Evolutionary conservation across 495 filamentous ascomycete species (phyloP).

Genomic region (Neurospora sp.): DNA sequence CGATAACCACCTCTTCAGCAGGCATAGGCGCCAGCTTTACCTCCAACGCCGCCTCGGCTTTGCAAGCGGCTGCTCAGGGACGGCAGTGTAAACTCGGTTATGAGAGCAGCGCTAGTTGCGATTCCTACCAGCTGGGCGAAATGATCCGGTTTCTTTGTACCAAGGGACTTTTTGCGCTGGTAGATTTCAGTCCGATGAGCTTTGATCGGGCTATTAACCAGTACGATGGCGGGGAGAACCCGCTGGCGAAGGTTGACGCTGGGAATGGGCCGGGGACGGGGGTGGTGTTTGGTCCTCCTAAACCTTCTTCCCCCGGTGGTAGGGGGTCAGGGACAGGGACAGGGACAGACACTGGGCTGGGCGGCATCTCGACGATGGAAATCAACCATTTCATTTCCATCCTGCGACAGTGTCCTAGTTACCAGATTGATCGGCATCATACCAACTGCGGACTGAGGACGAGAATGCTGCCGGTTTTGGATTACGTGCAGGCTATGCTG

Average conservation of each 20-base stretch:
- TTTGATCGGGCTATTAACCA: slow-evolving; percentile 9
- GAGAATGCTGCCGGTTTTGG: slow-evolving; percentile 55
- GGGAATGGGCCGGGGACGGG: not conserved
- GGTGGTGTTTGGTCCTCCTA: not conserved
- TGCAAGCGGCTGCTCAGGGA: not conserved
- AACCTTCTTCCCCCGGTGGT: not conserved
- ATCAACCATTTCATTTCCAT: slow-evolving; percentile 25
- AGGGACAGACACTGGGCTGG: not conserved
- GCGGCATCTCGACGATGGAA: slow-evolving; percentile 23
- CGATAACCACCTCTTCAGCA: not conserved
- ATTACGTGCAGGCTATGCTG: slow-evolving; percentile 49
- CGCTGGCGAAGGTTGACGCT: not conserved
- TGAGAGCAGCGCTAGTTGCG: slow-evolving; percentile 63
- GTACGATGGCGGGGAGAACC: not conserved
- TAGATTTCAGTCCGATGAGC: slow-evolving; percentile 29
- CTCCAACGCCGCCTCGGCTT: not conserved
- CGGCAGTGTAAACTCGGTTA: slow-evolving; percentile 71
- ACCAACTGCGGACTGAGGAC: slow-evolving; percentile 66
- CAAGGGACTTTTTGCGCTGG: slow-evolving; percentile 39
- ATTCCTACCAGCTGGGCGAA: slow-evolving; percentile 79
- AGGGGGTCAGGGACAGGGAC: accelerated
- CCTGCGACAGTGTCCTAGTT: slow-evolving; percentile 49
- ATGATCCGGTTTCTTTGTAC: slow-evolving; percentile 68
- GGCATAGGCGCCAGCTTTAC: not conserved
- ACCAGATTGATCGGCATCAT: slow-evolving; percentile 73